Conservation (phyloP, 768 basidiomycete genomes). For the Leccinum boreale region DNA sequence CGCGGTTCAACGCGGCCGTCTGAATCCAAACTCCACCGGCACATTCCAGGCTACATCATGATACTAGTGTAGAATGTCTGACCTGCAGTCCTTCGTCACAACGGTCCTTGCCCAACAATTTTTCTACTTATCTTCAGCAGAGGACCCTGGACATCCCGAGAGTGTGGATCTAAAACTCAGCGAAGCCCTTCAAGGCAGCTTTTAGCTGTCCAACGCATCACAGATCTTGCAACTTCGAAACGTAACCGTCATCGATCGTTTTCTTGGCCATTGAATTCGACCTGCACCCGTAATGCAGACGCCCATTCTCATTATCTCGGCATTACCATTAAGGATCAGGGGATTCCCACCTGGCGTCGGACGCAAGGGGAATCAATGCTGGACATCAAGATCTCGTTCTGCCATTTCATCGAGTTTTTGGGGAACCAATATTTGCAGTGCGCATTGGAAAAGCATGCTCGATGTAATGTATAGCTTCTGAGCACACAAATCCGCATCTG, state of each 20-base stretch:
- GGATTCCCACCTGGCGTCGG: conserved; percentile 21
- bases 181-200: neutral
- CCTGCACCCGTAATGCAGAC: neutral
- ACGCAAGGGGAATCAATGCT: neutral
- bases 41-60: neutral
- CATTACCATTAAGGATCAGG: conserved; percentile 14
- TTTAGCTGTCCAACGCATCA: neutral
- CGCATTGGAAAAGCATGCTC: conserved; percentile 26
- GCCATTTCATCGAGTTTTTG: conserved; percentile 3
- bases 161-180: neutral
- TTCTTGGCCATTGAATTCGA: neutral
- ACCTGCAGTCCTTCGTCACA: no score
- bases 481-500: conserved; percentile 22
- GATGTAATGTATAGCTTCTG: conserved; percentile 17
- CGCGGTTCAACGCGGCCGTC: neutral
- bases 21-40: neutral
- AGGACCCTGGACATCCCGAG: neutral
- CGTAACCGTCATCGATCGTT: neutral
- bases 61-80: no score
- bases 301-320: conserved; percentile 17
- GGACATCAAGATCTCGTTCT: conserved; percentile 1
- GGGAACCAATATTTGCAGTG: conserved; percentile 8
- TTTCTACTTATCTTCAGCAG: neutral
- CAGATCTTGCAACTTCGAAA: neutral
- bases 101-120: neutral